Conservation (phyloP, 306 rosid species). For the Chamaecrista fasciculata region DNA sequence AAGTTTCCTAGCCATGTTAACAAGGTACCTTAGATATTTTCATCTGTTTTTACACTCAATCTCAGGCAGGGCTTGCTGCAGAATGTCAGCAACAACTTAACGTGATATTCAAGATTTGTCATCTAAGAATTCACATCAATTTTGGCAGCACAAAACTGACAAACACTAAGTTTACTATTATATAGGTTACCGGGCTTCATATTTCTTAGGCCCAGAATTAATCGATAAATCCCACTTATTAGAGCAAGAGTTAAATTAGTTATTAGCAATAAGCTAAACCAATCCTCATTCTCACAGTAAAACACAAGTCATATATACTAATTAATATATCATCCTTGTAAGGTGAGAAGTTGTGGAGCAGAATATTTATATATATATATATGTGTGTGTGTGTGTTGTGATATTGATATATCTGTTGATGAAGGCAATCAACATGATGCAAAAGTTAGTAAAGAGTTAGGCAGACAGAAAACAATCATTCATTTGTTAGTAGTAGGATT, state of each 20-base stretch:
- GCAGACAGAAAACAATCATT: constrained; percentile 23
- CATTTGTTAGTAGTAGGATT: neutral
- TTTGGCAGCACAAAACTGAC: constrained; percentile 54
- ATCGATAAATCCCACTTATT: too few species aligned
- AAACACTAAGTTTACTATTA: constrained; percentile 24
- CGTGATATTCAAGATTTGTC: constrained; percentile 28
- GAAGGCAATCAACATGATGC: constrained; percentile 51
- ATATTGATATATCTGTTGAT: constrained; percentile 33
- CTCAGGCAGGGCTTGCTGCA: constrained; percentile 30
- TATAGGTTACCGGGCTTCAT: too few species aligned
- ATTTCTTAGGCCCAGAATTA: too few species aligned
- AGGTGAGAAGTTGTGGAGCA: neutral
- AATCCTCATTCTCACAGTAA: neutral
- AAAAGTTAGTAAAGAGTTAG: constrained; percentile 39
- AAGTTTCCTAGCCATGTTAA: too few species aligned
- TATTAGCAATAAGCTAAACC: too few species aligned
- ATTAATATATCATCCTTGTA: neutral
- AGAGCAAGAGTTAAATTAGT: too few species aligned
- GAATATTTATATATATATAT: neutral
- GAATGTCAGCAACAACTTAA: constrained; percentile 40
- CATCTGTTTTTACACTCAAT: too few species aligned
- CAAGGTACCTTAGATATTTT: too few species aligned
- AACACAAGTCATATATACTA: neutral
- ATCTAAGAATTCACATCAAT: constrained; percentile 40
- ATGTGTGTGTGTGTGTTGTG: too few species aligned